Evolutionary conservation across 139 green algal species (phyloP), one percentile per base, ranked within the genome.

Genomic region (Chlamydomonas urium): DNA sequence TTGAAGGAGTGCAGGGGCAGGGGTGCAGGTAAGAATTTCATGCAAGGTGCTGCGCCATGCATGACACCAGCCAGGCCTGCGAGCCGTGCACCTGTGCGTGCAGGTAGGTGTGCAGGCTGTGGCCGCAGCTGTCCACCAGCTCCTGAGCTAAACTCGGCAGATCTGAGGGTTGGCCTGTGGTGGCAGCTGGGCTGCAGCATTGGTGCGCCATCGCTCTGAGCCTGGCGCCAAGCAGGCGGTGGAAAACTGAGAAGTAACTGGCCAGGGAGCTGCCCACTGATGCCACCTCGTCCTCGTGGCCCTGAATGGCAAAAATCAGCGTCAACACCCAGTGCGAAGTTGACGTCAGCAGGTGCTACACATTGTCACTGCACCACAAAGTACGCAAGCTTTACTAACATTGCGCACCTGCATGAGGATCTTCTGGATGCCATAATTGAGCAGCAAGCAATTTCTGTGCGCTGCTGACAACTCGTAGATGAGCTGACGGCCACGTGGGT

Each of bases 341-440:
- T 50, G 10, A 28, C 24, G 17, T 31, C 65, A 60, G 38, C n/a
- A 38, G 3, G 3, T 60, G 38, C 65, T 14, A 8, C 14, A 8
- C 42, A 8, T 50, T 50, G 42, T 50, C 42, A 50, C 42, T 50
- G 42, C 10, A 8, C 8, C 14, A 50, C 42, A 50, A 50, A 50
- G 10, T 50, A 50, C 42, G 42, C 42, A 50, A 50, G 8, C 42
- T 50, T 50, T 50, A 50, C 42, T 17, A 29, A 67, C 19, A 31
- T 26, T 37, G 33, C 60, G 19, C 42, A 87, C 83, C 77, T 86
- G 79, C 73, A 81, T 83, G 38, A 94, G 71, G 38, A 91, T 91
- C 56, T 86, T 85, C 47, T 92, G 88, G 38, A 94, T 89, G n/a
- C 87, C 87, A 80, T 88, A 93, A 76, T 91, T 93, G 19, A 94